Evolutionary conservation across 2,329 filamentous ascomycete genomes (phyloP).

Genomic region (Cercospora zeina): DNA sequence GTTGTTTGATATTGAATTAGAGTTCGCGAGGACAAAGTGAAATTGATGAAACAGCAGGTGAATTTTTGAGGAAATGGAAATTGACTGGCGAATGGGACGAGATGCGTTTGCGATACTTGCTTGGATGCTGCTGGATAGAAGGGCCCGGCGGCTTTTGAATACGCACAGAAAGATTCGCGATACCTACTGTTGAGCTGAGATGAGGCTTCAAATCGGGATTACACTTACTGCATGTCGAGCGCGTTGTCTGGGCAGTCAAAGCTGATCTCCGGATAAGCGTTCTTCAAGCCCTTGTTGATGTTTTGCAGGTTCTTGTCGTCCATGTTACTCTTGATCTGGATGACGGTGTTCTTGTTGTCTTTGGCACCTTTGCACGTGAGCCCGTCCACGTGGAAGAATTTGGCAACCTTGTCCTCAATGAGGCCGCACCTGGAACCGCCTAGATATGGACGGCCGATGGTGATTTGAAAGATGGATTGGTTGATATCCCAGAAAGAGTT

Average conservation of each 20-base stretch:
- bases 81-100: not conserved
- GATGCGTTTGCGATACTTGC: not conserved
- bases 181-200: not conserved
- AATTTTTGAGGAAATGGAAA: not conserved
- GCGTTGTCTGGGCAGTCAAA: conserved; percentile 19
- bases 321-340: conserved; percentile 24
- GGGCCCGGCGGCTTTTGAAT: not conserved
- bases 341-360: conserved; percentile 23
- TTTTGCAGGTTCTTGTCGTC: conserved; percentile 14
- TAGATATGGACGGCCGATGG: conserved; percentile 25
- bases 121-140: not conserved
- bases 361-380: conserved; percentile 24
- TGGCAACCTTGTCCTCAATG: conserved; percentile 21
- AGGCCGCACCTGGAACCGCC: conserved; percentile 21
- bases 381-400: conserved; percentile 10
- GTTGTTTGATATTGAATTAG: not conserved
- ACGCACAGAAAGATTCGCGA: not conserved
- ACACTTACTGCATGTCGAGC: not conserved
- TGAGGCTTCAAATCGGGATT: not conserved
- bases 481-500: conserved; percentile 21
- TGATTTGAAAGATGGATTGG: conserved; percentile 22
- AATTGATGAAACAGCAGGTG: not conserved
- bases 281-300: conserved; percentile 18
- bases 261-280: conserved; percentile 23
- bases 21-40: not conserved